Base-by-base conservation (phyloP, 1,284 basidiomycete species). In the Leccinum pachyderme region DNA sequence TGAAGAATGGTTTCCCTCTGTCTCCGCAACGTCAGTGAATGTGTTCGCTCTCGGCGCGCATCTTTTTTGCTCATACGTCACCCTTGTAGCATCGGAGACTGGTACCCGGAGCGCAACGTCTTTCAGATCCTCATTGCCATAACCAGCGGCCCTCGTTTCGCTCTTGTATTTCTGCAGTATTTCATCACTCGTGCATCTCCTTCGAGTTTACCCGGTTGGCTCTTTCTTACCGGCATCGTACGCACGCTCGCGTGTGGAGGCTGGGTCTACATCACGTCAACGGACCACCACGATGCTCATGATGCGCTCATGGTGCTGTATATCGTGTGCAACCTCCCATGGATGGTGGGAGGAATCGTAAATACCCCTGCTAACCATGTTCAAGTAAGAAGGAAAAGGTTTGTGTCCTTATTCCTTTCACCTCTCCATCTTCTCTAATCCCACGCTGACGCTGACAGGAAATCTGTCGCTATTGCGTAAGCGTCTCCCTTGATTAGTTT, bases 111-210 rank as follows among this genome's bases (percentile, higher is more conserved):
- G 61, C 80, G 93, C 57, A 93, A 89, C 59, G 71, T 93, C 46
- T 97, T 98, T 67, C 95, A 98, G 63, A 85, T 96, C 48, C 76
- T 95, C 47, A 95, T 97, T 62, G 95, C 95, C 12, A 70, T 95
- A 33, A 89, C 87, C 43, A 85, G 91, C 48, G 89, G 92, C 7
- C 94, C 93, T 0, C 86, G 95, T 4, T 87, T 98, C 65, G 77
- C 82, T 7, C 78, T 95, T 27, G 82, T 95, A 29, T 76, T 82
- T 24, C 73, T 93, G 22, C 87, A 91, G 63, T 93, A 89, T 71
- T 80, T 86, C 55, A 71, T 88, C 25, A 79, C 83, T 46, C 75
- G 78, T 33, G 68, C 75, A 1, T 51, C 69, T 8, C 62, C 66
- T 25, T 81, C 81, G 18, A 73, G 63, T 41, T 70, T 83, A n/a